Conservation (phyloP, 345 rosid species). For the Noccaea bulbosa region DNA sequence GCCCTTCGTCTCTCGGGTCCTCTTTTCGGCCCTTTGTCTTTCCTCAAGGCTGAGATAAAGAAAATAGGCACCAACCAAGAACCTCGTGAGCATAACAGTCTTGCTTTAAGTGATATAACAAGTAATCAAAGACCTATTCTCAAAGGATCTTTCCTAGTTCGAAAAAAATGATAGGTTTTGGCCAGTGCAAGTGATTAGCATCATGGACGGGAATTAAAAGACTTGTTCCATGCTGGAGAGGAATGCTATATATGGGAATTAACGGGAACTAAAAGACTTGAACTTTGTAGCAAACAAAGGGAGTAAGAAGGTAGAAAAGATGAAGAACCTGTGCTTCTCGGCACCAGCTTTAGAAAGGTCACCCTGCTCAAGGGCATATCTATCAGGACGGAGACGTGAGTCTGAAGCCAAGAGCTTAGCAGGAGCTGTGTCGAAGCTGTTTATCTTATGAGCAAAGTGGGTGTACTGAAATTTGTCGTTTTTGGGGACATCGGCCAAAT, state of each 20-base stretch:
- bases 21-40: slow-evolving; percentile 77
- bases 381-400: slow-evolving; percentile 82
- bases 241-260: neutral
- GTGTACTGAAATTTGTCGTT: slow-evolving; percentile 77
- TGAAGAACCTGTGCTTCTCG: slow-evolving; percentile 68
- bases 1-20: slow-evolving; percentile 60
- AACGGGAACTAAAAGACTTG: neutral
- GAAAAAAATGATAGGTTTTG: neutral
- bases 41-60: slow-evolving; percentile 63
- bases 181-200: neutral
- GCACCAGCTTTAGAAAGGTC: slow-evolving; percentile 71
- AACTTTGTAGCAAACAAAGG: neutral
- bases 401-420: slow-evolving; percentile 76
- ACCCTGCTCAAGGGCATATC: slow-evolving; percentile 78
- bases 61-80: neutral
- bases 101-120: slow-evolving; percentile 9
- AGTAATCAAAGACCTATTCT: neutral
- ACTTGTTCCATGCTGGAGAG: too few relatives aligned
- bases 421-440: slow-evolving; percentile 83
- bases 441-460: slow-evolving; percentile 76
- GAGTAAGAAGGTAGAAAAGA: slow-evolving; percentile 25
- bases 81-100: slow-evolving; percentile 24
- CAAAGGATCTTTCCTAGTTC: neutral
- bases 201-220: neutral
- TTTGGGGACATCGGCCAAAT: slow-evolving; percentile 70